Base-by-base conservation (phyloP, 768 basidiomycete genomes). In the Rhodotorula toruloides region DNA sequence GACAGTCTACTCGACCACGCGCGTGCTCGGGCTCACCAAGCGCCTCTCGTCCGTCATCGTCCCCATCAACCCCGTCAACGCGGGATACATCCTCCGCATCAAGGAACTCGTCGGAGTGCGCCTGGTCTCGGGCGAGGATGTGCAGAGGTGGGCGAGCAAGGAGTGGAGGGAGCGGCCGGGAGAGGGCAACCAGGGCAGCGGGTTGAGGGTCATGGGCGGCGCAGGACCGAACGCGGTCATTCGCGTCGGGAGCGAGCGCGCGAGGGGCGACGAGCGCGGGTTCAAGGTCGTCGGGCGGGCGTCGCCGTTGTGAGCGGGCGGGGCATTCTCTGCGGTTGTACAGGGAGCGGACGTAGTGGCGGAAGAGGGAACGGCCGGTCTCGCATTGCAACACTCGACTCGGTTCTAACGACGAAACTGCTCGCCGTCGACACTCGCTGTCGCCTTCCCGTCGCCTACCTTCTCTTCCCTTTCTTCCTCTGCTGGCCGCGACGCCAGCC, bases 51-150 rank as follows among this genome's bases (percentile, higher is more conserved):
- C 63, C 17, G 39, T 59, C 31, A 43, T 68, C 63, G 63, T 68
- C 8, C 67, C 71, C 58, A 57, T 68, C 67, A 14, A 60, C 4
- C 58, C 29, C 4, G 27, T 17, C 25, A 62, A 53, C 55, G 52
- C 64, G 11, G 71, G 71, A 16, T 63, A 63, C 58, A 39, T 72
- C 58, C 43, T 72, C n/a, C 2, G 19, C 22, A 31, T 55, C 25
- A 72, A 68, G 48, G 71, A 72, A 32, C 54, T 72, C 44, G 67
- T 72, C 43, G 63, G 54, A 22, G 57, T 72, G 6, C 17, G 53
- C 12, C 11, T 39, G 6, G 34, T 72, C 19, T 9, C 19, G 3
- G 2, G n/a, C 17, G 42, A 34, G 2, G 39, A 65, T 29, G 53
- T 67, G 14, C 19, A 8, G 10, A 4, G 34, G 27, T 53, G 36